Percentiles rank a stretch among this genome's conserved stretches.
Conservation (phyloP, 768 basidiomycete genomes). For the Suillus weaverae region DNA sequence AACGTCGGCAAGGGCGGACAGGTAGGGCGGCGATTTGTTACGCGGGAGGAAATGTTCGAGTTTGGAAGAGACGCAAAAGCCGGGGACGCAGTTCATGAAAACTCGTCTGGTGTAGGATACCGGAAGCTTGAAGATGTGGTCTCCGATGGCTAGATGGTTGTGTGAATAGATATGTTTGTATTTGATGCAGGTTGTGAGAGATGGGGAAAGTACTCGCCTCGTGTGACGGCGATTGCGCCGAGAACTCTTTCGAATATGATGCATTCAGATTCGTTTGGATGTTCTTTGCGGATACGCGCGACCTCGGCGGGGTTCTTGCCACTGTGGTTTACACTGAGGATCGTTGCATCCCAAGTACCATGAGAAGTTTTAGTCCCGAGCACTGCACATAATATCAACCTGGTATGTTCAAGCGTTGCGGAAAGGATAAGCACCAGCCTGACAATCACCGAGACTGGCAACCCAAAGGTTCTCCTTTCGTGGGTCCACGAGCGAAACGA, state of each 20-base stretch:
- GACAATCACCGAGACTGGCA: conserved; percentile 57
- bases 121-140: conserved; percentile 56
- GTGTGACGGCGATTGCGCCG: conserved; percentile 56
- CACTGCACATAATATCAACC: conserved; percentile 27
- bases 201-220: conserved; percentile 37
- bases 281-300: conserved; percentile 40
- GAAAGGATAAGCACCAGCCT: conserved; percentile 41
- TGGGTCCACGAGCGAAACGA: conserved; percentile 49
- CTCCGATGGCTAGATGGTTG: conserved; percentile 46
- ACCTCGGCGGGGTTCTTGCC: conserved; percentile 45
- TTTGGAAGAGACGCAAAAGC: conserved; percentile 36
- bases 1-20: conserved; percentile 46
- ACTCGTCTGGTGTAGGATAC: conserved; percentile 45
- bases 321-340: conserved; percentile 53
- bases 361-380: conserved; percentile 37
- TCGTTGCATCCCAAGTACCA: conserved; percentile 38
- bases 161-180: background rate
- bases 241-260: conserved; percentile 48
- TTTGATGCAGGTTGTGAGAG: background rate
- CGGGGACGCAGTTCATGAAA: conserved; percentile 42
- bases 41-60: conserved; percentile 45
- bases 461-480: conserved; percentile 48
- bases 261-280: conserved; percentile 47
- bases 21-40: conserved; percentile 53
- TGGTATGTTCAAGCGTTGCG: background rate